These are phyloP conservation scores for Phytophthora colocasiae DNA, from an alignment of 352 stramenopile genomes.

Conservation along the genomic window DNA sequence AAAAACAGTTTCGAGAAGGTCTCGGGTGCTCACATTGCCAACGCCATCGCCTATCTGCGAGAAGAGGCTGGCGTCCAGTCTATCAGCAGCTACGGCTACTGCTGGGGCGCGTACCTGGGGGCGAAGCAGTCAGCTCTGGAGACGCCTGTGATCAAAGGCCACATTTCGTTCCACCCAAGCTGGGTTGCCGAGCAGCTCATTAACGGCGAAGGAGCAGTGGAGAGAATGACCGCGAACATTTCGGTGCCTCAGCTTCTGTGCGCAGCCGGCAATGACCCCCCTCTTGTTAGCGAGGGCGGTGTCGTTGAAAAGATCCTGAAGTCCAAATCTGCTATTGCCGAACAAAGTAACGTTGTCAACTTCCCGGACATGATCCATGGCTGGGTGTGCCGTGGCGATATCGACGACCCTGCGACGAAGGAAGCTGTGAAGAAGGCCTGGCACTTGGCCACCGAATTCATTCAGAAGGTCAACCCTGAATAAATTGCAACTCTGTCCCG, in stretches of 20 bases:
- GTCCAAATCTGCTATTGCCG: conserved; percentile 14
- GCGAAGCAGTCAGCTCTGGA: conserved; percentile 21
- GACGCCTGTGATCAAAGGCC: conserved; percentile 30
- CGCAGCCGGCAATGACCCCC: conserved; percentile 43
- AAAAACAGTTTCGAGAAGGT: conserved; percentile 35
- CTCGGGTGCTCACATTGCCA: conserved; percentile 13
- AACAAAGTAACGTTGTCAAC: conserved; percentile 38
- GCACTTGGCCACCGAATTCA: conserved; percentile 53
- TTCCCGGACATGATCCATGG: conserved; percentile 60
- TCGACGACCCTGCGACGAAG: conserved; percentile 43
- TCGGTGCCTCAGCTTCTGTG: conserved; percentile 44
- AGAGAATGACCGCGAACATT: conserved; percentile 39
- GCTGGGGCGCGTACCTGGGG: conserved; percentile 42
- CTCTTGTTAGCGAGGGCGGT: conserved; percentile 33
- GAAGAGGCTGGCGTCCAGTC: conserved; percentile 27
- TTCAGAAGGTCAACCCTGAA: conserved; percentile 41
- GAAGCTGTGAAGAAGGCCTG: conserved; percentile 57
- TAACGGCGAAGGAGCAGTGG: conserved; percentile 32
- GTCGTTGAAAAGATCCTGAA: conserved; percentile 41
- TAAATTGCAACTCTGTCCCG: neutral
- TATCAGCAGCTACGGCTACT: conserved; percentile 50
- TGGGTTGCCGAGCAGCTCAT: conserved; percentile 39
- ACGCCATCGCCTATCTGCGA: conserved; percentile 30
- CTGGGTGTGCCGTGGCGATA: conserved; percentile 62
- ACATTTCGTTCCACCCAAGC: conserved; percentile 49